phyloP scores from a whole-genome alignment of 305 asterid genomes.

The Solanum chacoense region DNA sequence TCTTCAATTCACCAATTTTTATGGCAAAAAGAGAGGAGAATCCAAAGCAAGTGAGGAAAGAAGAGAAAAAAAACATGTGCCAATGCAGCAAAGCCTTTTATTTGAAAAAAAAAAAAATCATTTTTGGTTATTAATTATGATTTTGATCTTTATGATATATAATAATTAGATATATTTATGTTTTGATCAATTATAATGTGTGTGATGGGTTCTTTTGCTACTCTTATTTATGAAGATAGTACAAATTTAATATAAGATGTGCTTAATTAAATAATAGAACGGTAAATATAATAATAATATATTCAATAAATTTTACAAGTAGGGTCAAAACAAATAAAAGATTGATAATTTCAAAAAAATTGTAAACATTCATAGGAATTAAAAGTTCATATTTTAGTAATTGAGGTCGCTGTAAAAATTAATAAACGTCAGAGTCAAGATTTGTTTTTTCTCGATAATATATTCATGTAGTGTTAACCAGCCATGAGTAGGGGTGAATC shows the following conservation, averaged over 20 bases:
- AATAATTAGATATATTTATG: background rate
- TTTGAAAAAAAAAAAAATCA: too few relatives aligned
- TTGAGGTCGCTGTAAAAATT: background rate
- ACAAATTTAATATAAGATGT: background rate
- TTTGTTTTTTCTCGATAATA: background rate
- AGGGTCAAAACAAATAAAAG: background rate
- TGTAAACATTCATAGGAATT: background rate
- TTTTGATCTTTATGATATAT: background rate
- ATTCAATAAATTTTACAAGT: too few relatives aligned
- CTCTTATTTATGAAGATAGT: background rate
- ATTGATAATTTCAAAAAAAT: too few relatives aligned
- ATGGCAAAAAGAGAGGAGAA: background rate
- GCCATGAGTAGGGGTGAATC: background rate
- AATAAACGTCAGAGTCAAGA: background rate
- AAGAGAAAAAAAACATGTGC: background rate
- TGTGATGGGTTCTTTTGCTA: background rate
- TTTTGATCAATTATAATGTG: background rate
- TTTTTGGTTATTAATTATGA: background rate
- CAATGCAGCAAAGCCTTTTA: background rate
- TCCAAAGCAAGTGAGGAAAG: background rate
- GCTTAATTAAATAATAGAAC: background rate
- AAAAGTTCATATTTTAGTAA: background rate
- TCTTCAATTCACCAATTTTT: background rate
- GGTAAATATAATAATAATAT: background rate
- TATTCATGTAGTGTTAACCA: too few relatives aligned